These are phyloP conservation scores for Fusarium devonianum DNA, from an alignment of 2,329 filamentous ascomycete genomes.

Conservation along the genomic window DNA sequence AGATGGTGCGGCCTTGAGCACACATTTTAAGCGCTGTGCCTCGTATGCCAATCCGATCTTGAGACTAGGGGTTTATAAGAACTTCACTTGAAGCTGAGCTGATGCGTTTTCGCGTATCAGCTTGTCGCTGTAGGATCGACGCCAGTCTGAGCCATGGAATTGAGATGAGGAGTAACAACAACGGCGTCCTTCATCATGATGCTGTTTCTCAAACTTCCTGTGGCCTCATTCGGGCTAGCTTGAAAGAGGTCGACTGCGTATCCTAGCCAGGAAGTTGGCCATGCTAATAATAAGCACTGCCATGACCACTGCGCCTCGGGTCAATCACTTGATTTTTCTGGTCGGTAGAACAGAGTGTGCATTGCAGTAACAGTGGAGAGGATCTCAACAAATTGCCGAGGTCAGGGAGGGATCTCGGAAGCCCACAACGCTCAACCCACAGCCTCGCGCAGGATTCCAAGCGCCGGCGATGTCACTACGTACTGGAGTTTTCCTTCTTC, in stretches of 20 bases:
- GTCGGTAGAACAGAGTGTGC: not conserved
- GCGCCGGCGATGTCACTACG: conserved; percentile 5
- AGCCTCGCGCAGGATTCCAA: not conserved
- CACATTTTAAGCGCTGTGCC: conserved; percentile 15
- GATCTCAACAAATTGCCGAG: not conserved
- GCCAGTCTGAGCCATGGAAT: no score
- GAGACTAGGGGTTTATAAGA: not conserved
- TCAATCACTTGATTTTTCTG: not conserved
- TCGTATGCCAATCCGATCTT: conserved; percentile 4
- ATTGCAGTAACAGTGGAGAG: not conserved
- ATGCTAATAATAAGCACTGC: not conserved
- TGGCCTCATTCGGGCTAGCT: not conserved
- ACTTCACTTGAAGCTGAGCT: not conserved
- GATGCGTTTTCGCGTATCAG: not conserved
- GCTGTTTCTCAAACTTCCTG: not conserved
- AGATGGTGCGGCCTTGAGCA: conserved; percentile 1
- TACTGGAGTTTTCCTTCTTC: not conserved
- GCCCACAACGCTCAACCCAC: conserved; percentile 1
- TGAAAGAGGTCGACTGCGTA: not conserved
- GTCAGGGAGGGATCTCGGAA: not conserved
- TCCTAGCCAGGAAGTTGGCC: not conserved
- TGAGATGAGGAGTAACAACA: no score
- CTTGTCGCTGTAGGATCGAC: not conserved
- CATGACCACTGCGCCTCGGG: not conserved
- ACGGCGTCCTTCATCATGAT: not conserved